phyloP scores from a whole-genome alignment of 441 rosid species.

The Manihot esculenta region DNA sequence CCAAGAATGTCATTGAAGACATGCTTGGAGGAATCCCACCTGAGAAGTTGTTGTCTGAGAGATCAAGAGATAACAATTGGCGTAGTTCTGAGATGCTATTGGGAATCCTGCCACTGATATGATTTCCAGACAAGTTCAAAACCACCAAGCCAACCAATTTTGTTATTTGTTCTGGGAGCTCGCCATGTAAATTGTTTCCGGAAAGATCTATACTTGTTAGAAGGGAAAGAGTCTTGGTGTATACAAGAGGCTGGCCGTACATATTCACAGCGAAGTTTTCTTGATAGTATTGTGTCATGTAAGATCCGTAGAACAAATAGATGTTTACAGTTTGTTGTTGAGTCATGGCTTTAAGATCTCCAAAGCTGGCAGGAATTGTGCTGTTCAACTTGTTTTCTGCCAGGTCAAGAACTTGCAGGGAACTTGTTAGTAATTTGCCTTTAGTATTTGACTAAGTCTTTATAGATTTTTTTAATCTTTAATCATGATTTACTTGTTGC shows the following conservation, averaged over 20 bases:
- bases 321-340: neutral
- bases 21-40: conserved; percentile 41
- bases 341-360: conserved; percentile 27
- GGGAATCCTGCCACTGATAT: conserved; percentile 27
- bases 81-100: conserved; percentile 30
- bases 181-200: conserved; percentile 34
- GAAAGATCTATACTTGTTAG: conserved; percentile 44
- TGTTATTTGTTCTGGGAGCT: conserved; percentile 33
- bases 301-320: neutral
- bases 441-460: too few species aligned
- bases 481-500: too few species aligned
- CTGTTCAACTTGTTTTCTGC: conserved; percentile 42
- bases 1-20: conserved; percentile 35
- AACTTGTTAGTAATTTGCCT: too few species aligned
- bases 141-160: conserved; percentile 30
- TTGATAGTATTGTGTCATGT: conserved; percentile 27
- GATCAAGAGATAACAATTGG: conserved; percentile 44
- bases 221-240: conserved; percentile 46
- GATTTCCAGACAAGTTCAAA: conserved; percentile 43
- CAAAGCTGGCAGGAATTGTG: conserved; percentile 35
- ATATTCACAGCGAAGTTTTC: conserved; percentile 34
- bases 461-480: too few species aligned
- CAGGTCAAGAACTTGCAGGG: conserved; percentile 47
- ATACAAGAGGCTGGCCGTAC: conserved; percentile 27
- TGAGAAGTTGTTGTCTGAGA: conserved; percentile 40